These are phyloP conservation scores for Nitzschia inconspicua DNA, from an alignment of 108 stramenopile genomes.

Conservation along the genomic window DNA sequence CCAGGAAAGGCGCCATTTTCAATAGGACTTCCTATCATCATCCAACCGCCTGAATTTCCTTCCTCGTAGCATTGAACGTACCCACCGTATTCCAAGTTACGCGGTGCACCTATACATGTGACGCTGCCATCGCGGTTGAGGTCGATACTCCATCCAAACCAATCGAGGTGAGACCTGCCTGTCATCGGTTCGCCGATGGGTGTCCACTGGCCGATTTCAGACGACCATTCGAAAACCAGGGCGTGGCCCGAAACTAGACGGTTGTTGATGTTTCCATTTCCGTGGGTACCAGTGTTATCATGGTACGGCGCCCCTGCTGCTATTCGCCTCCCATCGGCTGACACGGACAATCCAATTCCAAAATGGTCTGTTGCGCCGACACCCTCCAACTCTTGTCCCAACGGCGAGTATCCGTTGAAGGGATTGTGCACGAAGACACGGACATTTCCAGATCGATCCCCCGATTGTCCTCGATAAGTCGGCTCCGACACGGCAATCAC, in stretches of 20 bases:
- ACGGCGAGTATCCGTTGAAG: background rate
- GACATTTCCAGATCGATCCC: conserved; percentile 31
- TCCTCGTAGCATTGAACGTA: conserved; percentile 51
- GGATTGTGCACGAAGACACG: conserved; percentile 16
- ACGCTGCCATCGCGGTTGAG: conserved; percentile 32
- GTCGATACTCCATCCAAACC: conserved; percentile 47
- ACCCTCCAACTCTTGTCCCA: conserved; percentile 24
- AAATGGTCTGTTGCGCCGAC: conserved; percentile 31
- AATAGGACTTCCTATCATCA: conserved; percentile 23
- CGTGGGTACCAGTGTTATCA: conserved; percentile 15
- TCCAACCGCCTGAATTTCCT: conserved; percentile 1
- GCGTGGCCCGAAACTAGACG: conserved; percentile 37
- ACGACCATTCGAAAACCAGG: conserved; percentile 33
- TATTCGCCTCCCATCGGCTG: conserved; percentile 46
- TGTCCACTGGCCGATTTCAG: conserved; percentile 32
- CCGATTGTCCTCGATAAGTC: conserved; percentile 4
- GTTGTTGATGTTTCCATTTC: background rate
- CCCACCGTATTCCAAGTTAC: conserved; percentile 41
- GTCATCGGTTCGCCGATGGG: conserved; percentile 21
- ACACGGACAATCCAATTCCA: conserved; percentile 53
- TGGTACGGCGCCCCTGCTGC: conserved; percentile 70
- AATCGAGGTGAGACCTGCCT: conserved; percentile 31
- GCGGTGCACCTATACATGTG: conserved; percentile 50
- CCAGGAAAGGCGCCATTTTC: conserved; percentile 18
- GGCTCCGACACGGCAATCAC: conserved; percentile 36